Conservation (phyloP, 2,329 filamentous ascomycete species). For the Blastomyces silverae region DNA sequence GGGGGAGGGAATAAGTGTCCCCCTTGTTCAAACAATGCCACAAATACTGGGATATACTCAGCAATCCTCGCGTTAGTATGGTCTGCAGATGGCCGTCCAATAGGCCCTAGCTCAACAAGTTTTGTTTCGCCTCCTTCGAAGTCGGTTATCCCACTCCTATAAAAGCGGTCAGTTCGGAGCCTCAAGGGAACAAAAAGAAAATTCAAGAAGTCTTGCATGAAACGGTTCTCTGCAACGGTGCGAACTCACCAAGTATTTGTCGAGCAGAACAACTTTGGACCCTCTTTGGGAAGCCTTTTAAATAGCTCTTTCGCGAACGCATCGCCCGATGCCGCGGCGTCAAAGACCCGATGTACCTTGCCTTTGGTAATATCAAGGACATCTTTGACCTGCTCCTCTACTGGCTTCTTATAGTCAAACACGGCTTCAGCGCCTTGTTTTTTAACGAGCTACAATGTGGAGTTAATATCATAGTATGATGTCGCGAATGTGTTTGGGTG, state of each 20-base stretch:
- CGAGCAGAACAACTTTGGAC: slow-evolving; percentile 25
- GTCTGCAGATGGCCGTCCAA: slow-evolving; percentile 23
- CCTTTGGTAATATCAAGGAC: slow-evolving; percentile 27
- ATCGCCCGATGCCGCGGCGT: slow-evolving; percentile 30
- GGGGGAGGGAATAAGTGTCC: slow-evolving; percentile 19
- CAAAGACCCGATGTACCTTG: slow-evolving; percentile 27
- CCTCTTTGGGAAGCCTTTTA: slow-evolving; percentile 19
- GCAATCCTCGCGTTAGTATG: slow-evolving; percentile 23
- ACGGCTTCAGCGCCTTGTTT: slow-evolving; percentile 26
- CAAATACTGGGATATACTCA: slow-evolving; percentile 24
- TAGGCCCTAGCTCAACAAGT: slow-evolving; percentile 17
- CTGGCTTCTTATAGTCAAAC: slow-evolving; percentile 30
- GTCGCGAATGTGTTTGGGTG: background rate
- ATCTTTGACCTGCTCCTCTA: slow-evolving; percentile 26
- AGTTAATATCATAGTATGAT: background rate
- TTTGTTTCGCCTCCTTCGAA: slow-evolving; percentile 25
- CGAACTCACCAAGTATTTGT: slow-evolving; percentile 20
- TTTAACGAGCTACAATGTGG: slow-evolving; percentile 24
- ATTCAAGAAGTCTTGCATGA: background rate
- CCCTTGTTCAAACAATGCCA: slow-evolving; percentile 22
- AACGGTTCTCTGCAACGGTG: too few species aligned
- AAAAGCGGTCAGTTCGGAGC: background rate
- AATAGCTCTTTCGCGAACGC: slow-evolving; percentile 25
- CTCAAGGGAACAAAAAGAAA: background rate
- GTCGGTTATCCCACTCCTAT: slow-evolving; percentile 21